Percentiles rank a stretch among this genome's conserved stretches.
These are phyloP conservation scores for Alternaria consortialis DNA, from an alignment of 2,329 filamentous ascomycete genomes.

Conservation along the genomic window DNA sequence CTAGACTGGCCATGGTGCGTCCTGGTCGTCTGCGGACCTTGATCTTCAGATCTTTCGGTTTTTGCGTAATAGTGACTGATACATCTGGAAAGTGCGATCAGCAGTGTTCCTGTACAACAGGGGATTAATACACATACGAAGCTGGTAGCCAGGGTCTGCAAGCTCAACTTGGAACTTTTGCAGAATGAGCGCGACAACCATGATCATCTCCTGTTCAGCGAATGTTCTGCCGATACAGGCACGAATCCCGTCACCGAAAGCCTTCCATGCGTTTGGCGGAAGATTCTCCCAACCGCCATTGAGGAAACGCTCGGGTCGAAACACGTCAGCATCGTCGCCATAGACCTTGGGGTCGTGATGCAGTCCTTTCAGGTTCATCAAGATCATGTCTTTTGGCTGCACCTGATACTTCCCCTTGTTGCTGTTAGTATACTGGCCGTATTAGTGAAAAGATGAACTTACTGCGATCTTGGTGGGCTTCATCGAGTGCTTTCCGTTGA, in stretches of 20 bases:
- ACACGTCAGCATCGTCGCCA: constrained; percentile 15
- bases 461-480: constrained; percentile 14
- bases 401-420: constrained; percentile 12
- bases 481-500: constrained; percentile 8
- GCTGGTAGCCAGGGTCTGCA: constrained; percentile 67
- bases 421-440: background rate
- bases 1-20: constrained; percentile 12
- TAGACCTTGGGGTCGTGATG: constrained; percentile 16
- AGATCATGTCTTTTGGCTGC: constrained; percentile 7
- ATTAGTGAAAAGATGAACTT: background rate
- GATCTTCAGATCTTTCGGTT: constrained; percentile 16
- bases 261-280: constrained; percentile 45
- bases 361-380: constrained; percentile 14
- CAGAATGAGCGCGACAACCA: constrained; percentile 57
- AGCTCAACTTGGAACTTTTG: constrained; percentile 76
- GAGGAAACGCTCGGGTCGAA: constrained; percentile 15
- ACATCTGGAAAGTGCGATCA: constrained; percentile 2
- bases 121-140: constrained; percentile 40
- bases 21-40: constrained; percentile 15
- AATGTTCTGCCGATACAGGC: constrained; percentile 78
- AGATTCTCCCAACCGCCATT: constrained; percentile 16
- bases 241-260: constrained; percentile 76
- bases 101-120: background rate
- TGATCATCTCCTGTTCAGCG: constrained; percentile 72
- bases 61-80: constrained; percentile 12